phyloP scores from a whole-genome alignment of 2,329 filamentous ascomycete genomes.

The Monilinia fructicola region DNA sequence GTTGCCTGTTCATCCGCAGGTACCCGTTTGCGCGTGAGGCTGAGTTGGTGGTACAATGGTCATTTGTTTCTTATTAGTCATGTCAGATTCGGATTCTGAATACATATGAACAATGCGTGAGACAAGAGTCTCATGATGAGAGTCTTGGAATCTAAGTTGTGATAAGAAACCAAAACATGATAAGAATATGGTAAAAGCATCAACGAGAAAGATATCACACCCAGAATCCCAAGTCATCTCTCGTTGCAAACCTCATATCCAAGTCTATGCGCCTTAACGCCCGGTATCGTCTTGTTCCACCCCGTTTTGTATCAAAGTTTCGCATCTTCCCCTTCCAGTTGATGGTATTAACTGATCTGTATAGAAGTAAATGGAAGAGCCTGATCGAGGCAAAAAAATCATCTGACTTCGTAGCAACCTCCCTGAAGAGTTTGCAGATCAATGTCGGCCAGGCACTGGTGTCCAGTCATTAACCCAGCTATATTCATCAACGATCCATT shows the following conservation, averaged over 20 bases:
- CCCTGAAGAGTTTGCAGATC: conserved; percentile 2
- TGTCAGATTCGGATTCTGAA: neutral
- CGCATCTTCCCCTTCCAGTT: neutral
- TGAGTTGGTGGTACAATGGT: neutral
- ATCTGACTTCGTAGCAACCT: neutral
- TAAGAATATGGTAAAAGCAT: neutral
- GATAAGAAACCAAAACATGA: too few species aligned
- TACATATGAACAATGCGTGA: neutral
- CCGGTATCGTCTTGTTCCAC: neutral
- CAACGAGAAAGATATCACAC: conserved; percentile 3
- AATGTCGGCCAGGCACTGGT: conserved; percentile 25
- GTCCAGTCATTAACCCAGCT: conserved; percentile 13
- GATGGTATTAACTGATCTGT: neutral
- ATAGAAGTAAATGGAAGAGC: neutral
- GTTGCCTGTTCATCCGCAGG: conserved; percentile 3
- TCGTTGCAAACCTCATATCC: neutral
- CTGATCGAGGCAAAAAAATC: neutral
- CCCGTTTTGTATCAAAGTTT: neutral
- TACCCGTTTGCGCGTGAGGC: neutral
- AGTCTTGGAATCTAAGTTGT: too few species aligned
- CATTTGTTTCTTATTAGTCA: conserved; percentile 1
- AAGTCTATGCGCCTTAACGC: conserved; percentile 15
- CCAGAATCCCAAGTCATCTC: neutral
- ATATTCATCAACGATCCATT: conserved; percentile 50
- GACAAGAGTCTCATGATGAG: neutral